A percentile compares a stretch with the other conserved stretches of the same genome.
These are phyloP conservation scores for Lasiodiplodia gonubiensis DNA, from an alignment of 2,329 filamentous ascomycete genomes.

Conservation along the genomic window DNA sequence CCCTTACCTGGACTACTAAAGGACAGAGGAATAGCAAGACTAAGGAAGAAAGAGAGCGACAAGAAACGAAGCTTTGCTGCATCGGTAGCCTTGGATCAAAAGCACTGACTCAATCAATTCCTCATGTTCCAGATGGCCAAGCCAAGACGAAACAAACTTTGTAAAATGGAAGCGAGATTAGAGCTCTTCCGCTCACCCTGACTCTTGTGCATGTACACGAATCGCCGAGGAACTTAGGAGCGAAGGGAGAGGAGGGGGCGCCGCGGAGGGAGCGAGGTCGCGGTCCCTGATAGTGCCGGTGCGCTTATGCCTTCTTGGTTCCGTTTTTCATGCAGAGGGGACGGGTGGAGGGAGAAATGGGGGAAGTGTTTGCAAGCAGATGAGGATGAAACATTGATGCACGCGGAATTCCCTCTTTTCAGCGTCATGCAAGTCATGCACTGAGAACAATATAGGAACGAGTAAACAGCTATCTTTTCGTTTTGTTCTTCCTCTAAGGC, in stretches of 20 bases:
- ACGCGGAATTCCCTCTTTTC: not conserved
- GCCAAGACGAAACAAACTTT: too few species aligned
- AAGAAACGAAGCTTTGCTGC: too few species aligned
- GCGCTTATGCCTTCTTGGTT: not conserved
- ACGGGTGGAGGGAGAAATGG: not conserved
- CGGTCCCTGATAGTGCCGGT: not conserved
- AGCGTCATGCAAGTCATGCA: not conserved
- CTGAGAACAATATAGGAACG: not conserved
- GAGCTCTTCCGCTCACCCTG: not conserved
- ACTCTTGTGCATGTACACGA: not conserved
- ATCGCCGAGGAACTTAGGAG: too few species aligned
- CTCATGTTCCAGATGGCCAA: too few species aligned
- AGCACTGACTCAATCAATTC: too few species aligned
- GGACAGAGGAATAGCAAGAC: too few species aligned
- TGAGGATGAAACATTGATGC: not conserved
- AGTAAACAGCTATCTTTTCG: not conserved
- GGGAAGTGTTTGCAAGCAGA: not conserved
- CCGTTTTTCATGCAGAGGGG: not conserved
- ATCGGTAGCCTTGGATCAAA: too few species aligned
- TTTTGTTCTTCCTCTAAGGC: not conserved
- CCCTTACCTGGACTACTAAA: too few species aligned
- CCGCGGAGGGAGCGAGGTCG: not conserved
- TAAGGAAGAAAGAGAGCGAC: too few species aligned
- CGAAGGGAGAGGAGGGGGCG: too few species aligned
- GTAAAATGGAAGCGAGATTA: not conserved